phyloP scores from a whole-genome alignment of 2,329 filamentous ascomycete species.

The Lanzia echinophila region DNA sequence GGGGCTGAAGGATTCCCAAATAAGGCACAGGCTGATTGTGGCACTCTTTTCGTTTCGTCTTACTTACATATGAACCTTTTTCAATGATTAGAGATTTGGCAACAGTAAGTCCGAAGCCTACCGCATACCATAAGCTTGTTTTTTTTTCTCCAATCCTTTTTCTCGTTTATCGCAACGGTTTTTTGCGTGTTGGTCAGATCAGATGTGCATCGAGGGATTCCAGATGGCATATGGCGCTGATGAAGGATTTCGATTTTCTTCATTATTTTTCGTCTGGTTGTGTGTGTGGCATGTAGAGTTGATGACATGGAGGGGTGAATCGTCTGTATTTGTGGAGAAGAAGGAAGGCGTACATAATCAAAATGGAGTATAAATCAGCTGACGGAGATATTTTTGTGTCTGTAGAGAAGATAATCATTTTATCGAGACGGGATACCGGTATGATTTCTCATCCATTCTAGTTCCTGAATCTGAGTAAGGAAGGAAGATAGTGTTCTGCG shows the following conservation, averaged over 20 bases:
- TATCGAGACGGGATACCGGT: conserved; percentile 32
- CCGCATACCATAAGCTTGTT: background rate
- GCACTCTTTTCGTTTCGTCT: background rate
- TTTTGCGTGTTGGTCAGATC: background rate
- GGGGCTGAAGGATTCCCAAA: background rate
- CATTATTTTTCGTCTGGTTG: background rate
- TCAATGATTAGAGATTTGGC: conserved; percentile 16
- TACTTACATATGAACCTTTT: conserved; percentile 1
- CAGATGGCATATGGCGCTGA: background rate
- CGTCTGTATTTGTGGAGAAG: too few relatives aligned
- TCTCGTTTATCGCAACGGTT: background rate
- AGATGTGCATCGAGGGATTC: background rate
- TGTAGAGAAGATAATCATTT: conserved; percentile 32
- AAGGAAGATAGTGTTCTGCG: conserved; percentile 5
- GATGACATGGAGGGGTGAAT: too few relatives aligned
- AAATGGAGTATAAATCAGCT: background rate
- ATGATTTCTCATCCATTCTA: conserved; percentile 3
- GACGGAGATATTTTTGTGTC: background rate
- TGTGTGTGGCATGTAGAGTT: background rate
- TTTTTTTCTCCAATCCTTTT: background rate
- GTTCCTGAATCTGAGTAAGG: background rate
- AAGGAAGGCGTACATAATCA: too few relatives aligned
- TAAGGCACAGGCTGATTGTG: conserved; percentile 10
- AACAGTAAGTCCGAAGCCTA: conserved; percentile 13
- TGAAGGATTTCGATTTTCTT: background rate